Evolutionary conservation across 2,329 filamentous ascomycete genomes (phyloP), one percentile per base, ranked within the genome.

Genomic region (Blumeriella jaapii): DNA sequence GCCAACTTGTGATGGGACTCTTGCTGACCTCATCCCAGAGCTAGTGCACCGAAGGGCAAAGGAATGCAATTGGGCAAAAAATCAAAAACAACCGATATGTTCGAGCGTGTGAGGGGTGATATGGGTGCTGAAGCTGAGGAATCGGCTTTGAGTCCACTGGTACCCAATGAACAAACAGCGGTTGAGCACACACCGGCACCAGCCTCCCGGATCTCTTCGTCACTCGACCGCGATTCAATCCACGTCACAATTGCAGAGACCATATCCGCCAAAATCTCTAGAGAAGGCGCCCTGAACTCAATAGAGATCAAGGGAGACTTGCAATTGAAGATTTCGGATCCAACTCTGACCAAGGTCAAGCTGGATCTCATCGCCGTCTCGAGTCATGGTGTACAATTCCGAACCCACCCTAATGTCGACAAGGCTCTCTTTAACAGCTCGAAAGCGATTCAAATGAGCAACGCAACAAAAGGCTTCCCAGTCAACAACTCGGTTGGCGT

Each of bases 61-160:
- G 91, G 91, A 49, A 98, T 98, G 93, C 89, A 96, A 61, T 69
- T 98, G 38, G 91, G 91, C 61, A 96, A 96, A 69, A 98, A 98
- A 66, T 93, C 84, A 41, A 96, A 96, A 68, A 87, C 84, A 14
- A 93, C 82, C 18, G 89, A 93, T 59, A 94, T 96, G 70, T 96
- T 93, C 58, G 89, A 96, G 61, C 82, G 87, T 53, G 87, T 98
- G 20, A 80, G 86, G 48, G 84, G 83, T 40, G 89, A 96, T 47
- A 69, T 96, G 56, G 87, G 86, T n/a, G 71, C 79, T 23, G 85
- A 93, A 55, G 76, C 76, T 23, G 86, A 94, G 56, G 78, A 86
- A 39, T 61, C 62, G 36, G 61, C 61, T 20, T 63, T 63, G 32
- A 62, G 62, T 26, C 85, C 85, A 23, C 68, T 93, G 16, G 77